Evolutionary conservation across 2,329 filamentous ascomycete genomes (phyloP), one percentile per base, ranked within the genome.

Genomic region (Paracoccidioides lutzii): DNA sequence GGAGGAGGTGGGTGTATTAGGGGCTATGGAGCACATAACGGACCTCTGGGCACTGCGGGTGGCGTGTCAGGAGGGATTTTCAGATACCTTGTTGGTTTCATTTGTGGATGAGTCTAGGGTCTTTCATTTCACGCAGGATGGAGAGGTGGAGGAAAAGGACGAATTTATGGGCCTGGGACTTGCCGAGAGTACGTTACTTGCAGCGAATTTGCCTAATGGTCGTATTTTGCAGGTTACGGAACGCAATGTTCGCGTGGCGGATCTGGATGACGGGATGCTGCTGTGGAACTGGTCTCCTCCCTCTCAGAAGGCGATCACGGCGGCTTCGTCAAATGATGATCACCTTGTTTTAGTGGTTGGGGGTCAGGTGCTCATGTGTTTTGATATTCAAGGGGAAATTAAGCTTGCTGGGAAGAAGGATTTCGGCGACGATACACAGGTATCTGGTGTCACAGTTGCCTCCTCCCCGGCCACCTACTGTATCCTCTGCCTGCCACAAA

Each of bases 131-230:
- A 81, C 83, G 57, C 55, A 74, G 0, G 78, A 84, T 9, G 90
- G 88, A 0, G 85, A 86, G 35, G 85, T 96, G 22, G 91, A 97
- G 69, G 93, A 98, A 70, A 71, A 94, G 2, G 84, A 87, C n/a
- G 74, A 79, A 0, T 90, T 90, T 61, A 76, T 82, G 22, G 87
- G 88, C 0, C 75, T 96, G 58, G 70, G 75, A 2, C 71, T 95
- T n/a, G 74, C 80, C 28, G 78, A 83, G 55, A 81, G 81, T 56
- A 96, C 91, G 0, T 71, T 98, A 1, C 70, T 89, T 41, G 84
- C 82, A 1, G 73, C 76, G 42, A 90, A 87, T 63, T 63, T 93
- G 5, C 73, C 81, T 0, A 75, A 78, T 54, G 80, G 78, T 0
- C 78, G 81, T 53, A 67, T 93, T 7, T 71, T 96, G 2, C 90